Percentiles rank a stretch among this genome's conserved stretches.
phyloP scores from a whole-genome alignment of 179 eudicot genomes.

The Gypsophila paniculata region DNA sequence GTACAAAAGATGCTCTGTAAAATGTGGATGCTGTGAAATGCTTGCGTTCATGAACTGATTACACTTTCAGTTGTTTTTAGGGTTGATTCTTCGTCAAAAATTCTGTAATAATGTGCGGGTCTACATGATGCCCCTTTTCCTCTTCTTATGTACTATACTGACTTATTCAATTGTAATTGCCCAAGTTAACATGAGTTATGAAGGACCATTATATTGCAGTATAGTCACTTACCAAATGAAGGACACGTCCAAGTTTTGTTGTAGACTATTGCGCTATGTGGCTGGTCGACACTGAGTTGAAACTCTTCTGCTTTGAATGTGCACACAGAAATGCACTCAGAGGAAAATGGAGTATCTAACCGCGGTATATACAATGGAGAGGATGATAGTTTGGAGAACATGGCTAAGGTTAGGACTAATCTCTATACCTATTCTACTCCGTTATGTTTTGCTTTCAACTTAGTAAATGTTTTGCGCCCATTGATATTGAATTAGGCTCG shows the following conservation, averaged over 20 bases:
- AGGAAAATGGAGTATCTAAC: conserved; percentile 35
- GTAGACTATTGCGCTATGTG: too few relatives aligned
- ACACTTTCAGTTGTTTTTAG: background rate
- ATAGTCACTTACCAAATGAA: too few relatives aligned
- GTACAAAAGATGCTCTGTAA: too few relatives aligned
- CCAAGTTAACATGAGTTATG: too few relatives aligned
- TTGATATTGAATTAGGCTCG: conserved; percentile 15
- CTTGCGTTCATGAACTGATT: too few relatives aligned
- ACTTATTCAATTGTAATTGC: too few relatives aligned
- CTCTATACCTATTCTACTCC: background rate
- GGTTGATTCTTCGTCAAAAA: background rate
- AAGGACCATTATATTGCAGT: too few relatives aligned
- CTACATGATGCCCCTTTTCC: too few relatives aligned
- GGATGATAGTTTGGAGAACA: conserved; percentile 26
- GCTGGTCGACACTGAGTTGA: too few relatives aligned
- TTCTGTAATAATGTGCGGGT: background rate
- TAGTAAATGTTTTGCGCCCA: conserved; percentile 26
- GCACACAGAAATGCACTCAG: conserved; percentile 28
- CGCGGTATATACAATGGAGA: conserved; percentile 33
- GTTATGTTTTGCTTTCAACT: background rate
- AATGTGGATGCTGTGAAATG: too few relatives aligned
- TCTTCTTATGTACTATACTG: too few relatives aligned
- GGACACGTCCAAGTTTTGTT: too few relatives aligned
- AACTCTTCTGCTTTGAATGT: conserved; percentile 37
- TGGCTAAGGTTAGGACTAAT: conserved; percentile 21